These are phyloP conservation scores for Lupinus albus DNA, from an alignment of 306 rosid species.

Conservation along the genomic window DNA sequence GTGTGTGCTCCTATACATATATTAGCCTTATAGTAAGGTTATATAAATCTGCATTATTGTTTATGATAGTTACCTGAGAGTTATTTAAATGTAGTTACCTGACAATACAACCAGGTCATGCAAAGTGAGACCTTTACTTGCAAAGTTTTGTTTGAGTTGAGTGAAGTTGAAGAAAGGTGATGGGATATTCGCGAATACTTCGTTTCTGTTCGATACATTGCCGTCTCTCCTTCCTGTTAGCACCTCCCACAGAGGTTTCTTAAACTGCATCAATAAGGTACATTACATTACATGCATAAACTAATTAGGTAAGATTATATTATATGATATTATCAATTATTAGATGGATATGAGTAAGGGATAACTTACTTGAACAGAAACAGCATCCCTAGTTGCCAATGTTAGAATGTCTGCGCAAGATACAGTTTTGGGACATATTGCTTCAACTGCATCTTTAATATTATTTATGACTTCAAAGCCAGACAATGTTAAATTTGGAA, in stretches of 20 bases:
- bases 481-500: slow-evolving; percentile 47
- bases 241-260: slow-evolving; percentile 51
- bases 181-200: slow-evolving; percentile 49
- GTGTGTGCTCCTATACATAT: slow-evolving; percentile 56
- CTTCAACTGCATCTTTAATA: slow-evolving; percentile 52
- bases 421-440: slow-evolving; percentile 54
- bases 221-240: slow-evolving; percentile 75
- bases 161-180: slow-evolving; percentile 51
- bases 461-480: slow-evolving; percentile 65
- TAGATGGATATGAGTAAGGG: slow-evolving; percentile 1
- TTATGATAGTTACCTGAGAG: not conserved
- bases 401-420: slow-evolving; percentile 71
- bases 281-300: slow-evolving; percentile 3
- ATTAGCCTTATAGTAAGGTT: not conserved
- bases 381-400: slow-evolving; percentile 60
- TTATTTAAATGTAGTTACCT: slow-evolving; percentile 41
- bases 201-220: slow-evolving; percentile 35
- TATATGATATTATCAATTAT: not conserved
- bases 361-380: slow-evolving; percentile 53
- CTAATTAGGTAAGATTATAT: not conserved
- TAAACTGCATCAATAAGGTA: slow-evolving; percentile 41
- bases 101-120: slow-evolving; percentile 64
- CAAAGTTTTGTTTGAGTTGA: slow-evolving; percentile 52
- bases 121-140: slow-evolving; percentile 48
- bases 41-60: not conserved